Evolutionary conservation across 2,329 filamentous ascomycete species (phyloP).

Genomic region (Dothidotthia symphoricarpi): DNA sequence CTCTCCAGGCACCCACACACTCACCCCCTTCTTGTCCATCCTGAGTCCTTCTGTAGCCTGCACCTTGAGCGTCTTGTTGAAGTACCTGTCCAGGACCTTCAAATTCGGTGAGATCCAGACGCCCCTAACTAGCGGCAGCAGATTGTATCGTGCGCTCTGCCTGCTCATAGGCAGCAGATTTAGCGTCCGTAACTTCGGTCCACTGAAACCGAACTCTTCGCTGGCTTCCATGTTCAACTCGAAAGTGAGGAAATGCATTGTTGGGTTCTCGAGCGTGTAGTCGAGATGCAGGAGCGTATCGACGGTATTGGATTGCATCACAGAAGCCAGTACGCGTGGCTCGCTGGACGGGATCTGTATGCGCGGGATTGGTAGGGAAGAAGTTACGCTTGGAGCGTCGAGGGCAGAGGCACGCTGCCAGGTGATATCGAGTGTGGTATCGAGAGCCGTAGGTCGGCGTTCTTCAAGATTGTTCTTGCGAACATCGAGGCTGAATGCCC

Average conservation of each 20-base stretch:
- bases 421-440: slow-evolving; percentile 69
- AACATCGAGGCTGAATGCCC: slow-evolving; percentile 69
- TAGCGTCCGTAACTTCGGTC: slow-evolving; percentile 74
- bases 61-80: slow-evolving; percentile 83
- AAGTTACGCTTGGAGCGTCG: slow-evolving; percentile 30
- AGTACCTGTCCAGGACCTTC: slow-evolving; percentile 83
- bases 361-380: slow-evolving; percentile 72
- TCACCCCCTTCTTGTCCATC: slow-evolving; percentile 54
- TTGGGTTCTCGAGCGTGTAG: slow-evolving; percentile 88
- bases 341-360: slow-evolving; percentile 80
- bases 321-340: slow-evolving; percentile 71
- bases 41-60: slow-evolving; percentile 71
- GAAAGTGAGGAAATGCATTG: slow-evolving; percentile 91
- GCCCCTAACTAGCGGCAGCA: slow-evolving; percentile 65
- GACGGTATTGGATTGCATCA: slow-evolving; percentile 34
- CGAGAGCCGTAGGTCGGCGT: slow-evolving; percentile 69
- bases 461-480: slow-evolving; percentile 82
- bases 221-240: slow-evolving; percentile 88
- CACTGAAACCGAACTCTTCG: slow-evolving; percentile 90
- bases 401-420: slow-evolving; percentile 64
- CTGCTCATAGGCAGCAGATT: slow-evolving; percentile 81
- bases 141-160: slow-evolving; percentile 67
- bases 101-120: slow-evolving; percentile 71
- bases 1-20: slow-evolving; percentile 39
- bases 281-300: slow-evolving; percentile 43